These are phyloP conservation scores for Rhodotorula kratochvilovae DNA, from an alignment of 768 basidiomycete species.

Conservation along the genomic window DNA sequence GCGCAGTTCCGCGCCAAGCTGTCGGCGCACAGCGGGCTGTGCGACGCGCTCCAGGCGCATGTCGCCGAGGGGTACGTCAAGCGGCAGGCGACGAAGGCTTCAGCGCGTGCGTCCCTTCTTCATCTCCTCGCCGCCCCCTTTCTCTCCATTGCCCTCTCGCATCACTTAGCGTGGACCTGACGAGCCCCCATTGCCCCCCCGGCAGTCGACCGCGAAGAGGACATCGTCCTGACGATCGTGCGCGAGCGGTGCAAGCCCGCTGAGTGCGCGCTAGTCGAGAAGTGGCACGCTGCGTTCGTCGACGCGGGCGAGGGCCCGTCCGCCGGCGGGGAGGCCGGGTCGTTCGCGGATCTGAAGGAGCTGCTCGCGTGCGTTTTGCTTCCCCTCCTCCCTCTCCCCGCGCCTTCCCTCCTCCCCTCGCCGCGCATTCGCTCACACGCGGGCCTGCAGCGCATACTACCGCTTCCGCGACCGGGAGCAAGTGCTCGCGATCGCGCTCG, in stretches of 20 bases:
- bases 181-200: background rate
- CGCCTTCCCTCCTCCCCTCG: too few relatives aligned
- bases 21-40: constrained; percentile 1
- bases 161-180: background rate
- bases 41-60: constrained; percentile 18
- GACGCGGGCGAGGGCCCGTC: background rate
- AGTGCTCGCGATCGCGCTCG: constrained; percentile 28
- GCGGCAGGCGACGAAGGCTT: constrained; percentile 24
- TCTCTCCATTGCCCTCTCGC: background rate
- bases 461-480: constrained; percentile 33
- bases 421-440: too few relatives aligned
- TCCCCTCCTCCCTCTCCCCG: background rate
- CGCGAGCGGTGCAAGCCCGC: constrained; percentile 15
- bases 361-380: constrained; percentile 27
- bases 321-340: too few relatives aligned
- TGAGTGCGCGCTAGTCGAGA: constrained; percentile 17
- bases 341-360: constrained; percentile 30
- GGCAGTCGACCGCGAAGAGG: constrained; percentile 26
- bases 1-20: constrained; percentile 24
- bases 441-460: constrained; percentile 25
- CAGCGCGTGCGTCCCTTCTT: constrained; percentile 5
- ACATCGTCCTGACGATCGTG: constrained; percentile 34
- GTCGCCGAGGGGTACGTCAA: constrained; percentile 25
- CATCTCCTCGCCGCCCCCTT: too few relatives aligned
- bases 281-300: constrained; percentile 18